A percentile compares a stretch with the other conserved stretches of the same genome.
Conservation (phyloP, 2,329 filamentous ascomycete genomes). For the Colletotrichum camelliae region DNA sequence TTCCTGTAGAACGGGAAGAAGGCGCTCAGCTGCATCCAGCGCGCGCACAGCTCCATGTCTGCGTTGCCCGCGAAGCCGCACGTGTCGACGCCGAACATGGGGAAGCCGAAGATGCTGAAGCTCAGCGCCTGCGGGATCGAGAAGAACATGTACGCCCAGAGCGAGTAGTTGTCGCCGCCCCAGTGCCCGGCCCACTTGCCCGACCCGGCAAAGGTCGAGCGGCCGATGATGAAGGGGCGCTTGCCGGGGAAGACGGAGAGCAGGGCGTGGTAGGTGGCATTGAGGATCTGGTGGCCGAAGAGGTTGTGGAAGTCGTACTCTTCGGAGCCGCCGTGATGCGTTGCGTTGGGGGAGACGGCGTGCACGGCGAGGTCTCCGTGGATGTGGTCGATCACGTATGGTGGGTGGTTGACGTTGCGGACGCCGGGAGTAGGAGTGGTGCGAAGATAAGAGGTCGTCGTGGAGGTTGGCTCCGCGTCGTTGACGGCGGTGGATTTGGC, state of each 20-base stretch:
- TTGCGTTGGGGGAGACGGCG: constrained; percentile 78
- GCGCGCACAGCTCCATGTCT: constrained; percentile 72
- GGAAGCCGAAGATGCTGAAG: constrained; percentile 75
- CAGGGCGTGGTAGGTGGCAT: constrained; percentile 77
- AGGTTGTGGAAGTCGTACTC: constrained; percentile 89
- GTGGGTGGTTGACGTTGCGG: constrained; percentile 74
- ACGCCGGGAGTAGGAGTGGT: constrained; percentile 67
- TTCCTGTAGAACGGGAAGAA: constrained; percentile 84
- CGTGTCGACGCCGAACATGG: constrained; percentile 76
- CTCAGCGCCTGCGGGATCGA: constrained; percentile 79
- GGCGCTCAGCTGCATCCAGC: constrained; percentile 76
- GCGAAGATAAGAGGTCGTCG: constrained; percentile 35
- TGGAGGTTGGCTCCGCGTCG: constrained; percentile 28
- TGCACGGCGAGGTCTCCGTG: constrained; percentile 75
- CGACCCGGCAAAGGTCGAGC: constrained; percentile 80
- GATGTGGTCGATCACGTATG: constrained; percentile 78
- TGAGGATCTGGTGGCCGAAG: constrained; percentile 76
- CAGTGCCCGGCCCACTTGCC: constrained; percentile 82
- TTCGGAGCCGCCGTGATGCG: constrained; percentile 72
- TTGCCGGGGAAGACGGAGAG: constrained; percentile 67
- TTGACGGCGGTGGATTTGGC: constrained; percentile 24
- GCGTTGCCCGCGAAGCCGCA: constrained; percentile 74
- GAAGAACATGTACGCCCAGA: constrained; percentile 77
- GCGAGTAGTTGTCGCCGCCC: constrained; percentile 77
- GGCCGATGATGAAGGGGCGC: constrained; percentile 83